A percentile compares a stretch with the other conserved stretches of the same genome.
These are phyloP conservation scores for Shiraia sp. DNA, from an alignment of 2,329 filamentous ascomycete species.

Conservation along the genomic window DNA sequence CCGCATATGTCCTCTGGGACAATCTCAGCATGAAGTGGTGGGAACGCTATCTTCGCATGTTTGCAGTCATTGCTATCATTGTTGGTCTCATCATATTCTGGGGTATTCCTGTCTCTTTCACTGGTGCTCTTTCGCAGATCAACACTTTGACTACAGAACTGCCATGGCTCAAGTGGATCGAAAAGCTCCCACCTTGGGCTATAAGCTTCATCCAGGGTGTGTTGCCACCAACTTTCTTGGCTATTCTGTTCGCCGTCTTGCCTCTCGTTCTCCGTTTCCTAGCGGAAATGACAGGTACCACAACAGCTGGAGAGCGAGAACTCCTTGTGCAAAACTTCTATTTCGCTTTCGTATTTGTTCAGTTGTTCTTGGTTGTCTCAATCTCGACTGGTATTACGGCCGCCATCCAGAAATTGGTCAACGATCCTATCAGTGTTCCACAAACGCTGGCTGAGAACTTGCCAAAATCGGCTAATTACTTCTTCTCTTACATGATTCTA, in stretches of 20 bases:
- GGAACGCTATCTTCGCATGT: slow-evolving; percentile 77
- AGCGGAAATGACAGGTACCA: slow-evolving; percentile 73
- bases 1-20: slow-evolving; percentile 91
- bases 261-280: slow-evolving; percentile 78
- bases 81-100: slow-evolving; percentile 81
- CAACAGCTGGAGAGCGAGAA: slow-evolving; percentile 77
- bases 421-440: slow-evolving; percentile 70
- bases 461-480: slow-evolving; percentile 90
- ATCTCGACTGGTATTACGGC: slow-evolving; percentile 76
- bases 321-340: slow-evolving; percentile 91
- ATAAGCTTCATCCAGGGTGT: slow-evolving; percentile 80
- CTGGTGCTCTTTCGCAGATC: slow-evolving; percentile 79
- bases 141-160: slow-evolving; percentile 68
- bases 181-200: slow-evolving; percentile 61
- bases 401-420: slow-evolving; percentile 65
- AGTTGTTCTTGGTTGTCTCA: slow-evolving; percentile 91
- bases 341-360: slow-evolving; percentile 91
- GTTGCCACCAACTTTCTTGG: slow-evolving; percentile 76
- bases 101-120: slow-evolving; percentile 89
- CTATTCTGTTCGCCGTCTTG: slow-evolving; percentile 76
- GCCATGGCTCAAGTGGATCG: slow-evolving; percentile 72
- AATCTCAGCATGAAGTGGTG: slow-evolving; percentile 98
- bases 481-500: slow-evolving; percentile 97
- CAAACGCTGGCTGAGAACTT: slow-evolving; percentile 75
- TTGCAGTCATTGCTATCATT: slow-evolving; percentile 67